Percentiles rank a stretch among this genome's conserved stretches.
Conservation (phyloP, 1,139 yeast genomes). For the Diutina ranongensis region DNA sequence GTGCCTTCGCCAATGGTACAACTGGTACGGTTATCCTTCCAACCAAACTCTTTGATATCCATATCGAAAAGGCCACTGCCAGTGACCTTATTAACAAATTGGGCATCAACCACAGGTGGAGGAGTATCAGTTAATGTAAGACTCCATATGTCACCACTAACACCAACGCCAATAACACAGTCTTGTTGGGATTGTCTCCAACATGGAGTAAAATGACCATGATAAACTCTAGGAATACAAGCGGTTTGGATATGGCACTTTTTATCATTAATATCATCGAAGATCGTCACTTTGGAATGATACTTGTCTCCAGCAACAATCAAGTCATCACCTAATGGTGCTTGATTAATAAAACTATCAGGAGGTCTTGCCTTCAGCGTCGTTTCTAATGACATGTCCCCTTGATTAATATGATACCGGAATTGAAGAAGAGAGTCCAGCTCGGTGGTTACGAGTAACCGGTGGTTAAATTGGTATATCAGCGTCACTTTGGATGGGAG, state of each 20-base stretch:
- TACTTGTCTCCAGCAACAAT: slow-evolving; percentile 4
- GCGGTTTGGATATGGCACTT: background rate
- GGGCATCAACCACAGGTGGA: background rate
- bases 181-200: background rate
- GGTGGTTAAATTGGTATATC: background rate
- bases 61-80: background rate
- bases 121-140: background rate
- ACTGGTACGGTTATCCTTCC: background rate
- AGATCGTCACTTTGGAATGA: background rate
- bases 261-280: background rate
- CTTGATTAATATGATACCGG: background rate
- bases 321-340: background rate
- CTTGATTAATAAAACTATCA: slow-evolving; percentile 2
- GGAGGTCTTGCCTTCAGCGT: slow-evolving; percentile 1
- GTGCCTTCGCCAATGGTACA: too few relatives aligned
- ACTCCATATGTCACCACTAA: background rate
- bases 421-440: slow-evolving; percentile 1
- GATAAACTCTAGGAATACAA: background rate
- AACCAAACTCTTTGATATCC: background rate
- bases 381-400: background rate
- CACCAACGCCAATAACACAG: background rate
- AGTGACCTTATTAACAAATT: background rate
- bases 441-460: background rate
- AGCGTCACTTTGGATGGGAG: background rate
- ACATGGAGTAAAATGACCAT: background rate